Evolutionary conservation across 73 alveolate species (phyloP), one percentile per base, ranked within the genome.

Genomic region (Uronychia binucleata): DNA sequence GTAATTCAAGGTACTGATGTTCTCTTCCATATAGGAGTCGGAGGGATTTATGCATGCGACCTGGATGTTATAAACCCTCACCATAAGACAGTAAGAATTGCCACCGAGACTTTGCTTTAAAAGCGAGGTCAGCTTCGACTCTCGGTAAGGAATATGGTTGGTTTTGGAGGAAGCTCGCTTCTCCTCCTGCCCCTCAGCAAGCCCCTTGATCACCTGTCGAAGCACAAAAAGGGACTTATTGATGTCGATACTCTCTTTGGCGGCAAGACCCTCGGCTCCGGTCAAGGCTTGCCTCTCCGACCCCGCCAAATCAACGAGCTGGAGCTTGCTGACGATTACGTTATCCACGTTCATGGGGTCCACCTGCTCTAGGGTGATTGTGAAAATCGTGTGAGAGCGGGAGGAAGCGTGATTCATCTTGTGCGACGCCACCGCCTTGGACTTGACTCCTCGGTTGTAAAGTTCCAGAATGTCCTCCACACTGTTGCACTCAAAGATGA

Each of bases 291-390:
- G 92, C 74, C 98, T 84, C 76, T 97, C 99, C 75, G 98, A 92
- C 29, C 99, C 99, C 13, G 99, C 99, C 77, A 97, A 88, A 85
- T 97, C 99, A 0, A 97, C 98, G 33, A 97, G 81, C 60, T 95
- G 91, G 80, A 97, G 84, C 81, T 95, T 97, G 5, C 97, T 88
- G 29, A 79, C 85, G 57, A 85, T 92, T 30, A 82, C 75, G 75
- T 79, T 93, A 76, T 96, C 97, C 34, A 88, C 90, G 34, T 91
- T 89, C 31, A 82, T 84, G 1, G 77, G 28, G 26, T 93, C 92
- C 30, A 28, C 57, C 58, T 95, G 81, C 88, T 97, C 99, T 0
- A 97, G 94, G 1, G 97, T 96, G 25, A 97, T 90, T 11, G 98
- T 91, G 90, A 97, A 90, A 28, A 92, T 28, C 32, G 97, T 79